Base-by-base conservation (phyloP, 306 rosid genomes). In the Vigna mungo region DNA sequence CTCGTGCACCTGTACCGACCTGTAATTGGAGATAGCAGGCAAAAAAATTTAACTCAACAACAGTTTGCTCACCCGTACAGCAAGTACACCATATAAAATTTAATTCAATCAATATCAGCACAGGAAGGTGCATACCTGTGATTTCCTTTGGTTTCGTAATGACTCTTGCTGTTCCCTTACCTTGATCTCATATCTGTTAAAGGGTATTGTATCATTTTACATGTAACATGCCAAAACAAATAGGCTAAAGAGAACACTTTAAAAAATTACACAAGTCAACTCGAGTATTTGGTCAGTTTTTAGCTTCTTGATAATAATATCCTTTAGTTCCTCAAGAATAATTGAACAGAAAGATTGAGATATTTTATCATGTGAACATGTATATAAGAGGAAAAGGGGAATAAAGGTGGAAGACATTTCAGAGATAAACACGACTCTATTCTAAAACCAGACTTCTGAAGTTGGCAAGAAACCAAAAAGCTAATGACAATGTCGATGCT, bases 1-100 rank as follows among this genome's bases (percentile, higher is more conserved):
- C 84, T 63, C 97, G 97, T 17, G 97, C 90, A 71, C 99, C 99
- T 10, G 99, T 92, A 49, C 99, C 99, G 41, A 95, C 96, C 99
- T 95, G 91, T 78, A 85, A 64, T 58, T 51, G 37, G 55, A 67
- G 56, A 81, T 49, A 75, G 82, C 6, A 39, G 16, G 36, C 51
- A 37, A 63, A 76, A 12, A 62, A 64, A 20, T 56, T 72, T 36
- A 65, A 76, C 71, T 59, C 51, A 61, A 52, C 32, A 53, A 17
- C 30, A 16, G 17, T 47, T 32, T 16, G 54, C 79, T 71, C 63
- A 63, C 30, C 71, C 54, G 36, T 20, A 59, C 44, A 63, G 80
- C 75, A 65, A 61, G 71, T 59, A 52, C 44, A 48, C 36, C 55
- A 56, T 76, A 32, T 37, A 71, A 66, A 54, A 2, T 69, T 44